Conservation (phyloP, 192 early-diverging fungal genomes). For the Obelidium mucronatum region DNA sequence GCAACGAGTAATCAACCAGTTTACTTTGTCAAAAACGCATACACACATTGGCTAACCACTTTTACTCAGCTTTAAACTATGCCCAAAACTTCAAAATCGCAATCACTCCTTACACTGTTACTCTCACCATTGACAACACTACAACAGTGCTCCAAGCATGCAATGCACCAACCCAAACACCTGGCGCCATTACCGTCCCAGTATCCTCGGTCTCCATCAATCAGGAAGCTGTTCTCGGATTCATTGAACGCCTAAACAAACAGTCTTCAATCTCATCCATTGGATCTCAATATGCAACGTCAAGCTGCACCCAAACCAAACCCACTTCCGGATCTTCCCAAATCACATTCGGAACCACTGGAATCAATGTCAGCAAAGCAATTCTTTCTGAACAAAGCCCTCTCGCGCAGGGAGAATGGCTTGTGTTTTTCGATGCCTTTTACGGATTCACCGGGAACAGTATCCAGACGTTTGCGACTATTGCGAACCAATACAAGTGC, state of each 20-base stretch:
- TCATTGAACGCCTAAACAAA: conserved; percentile 22
- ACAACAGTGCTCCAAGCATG: neutral
- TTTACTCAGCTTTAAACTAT: neutral
- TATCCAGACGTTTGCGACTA: neutral
- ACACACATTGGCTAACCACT: neutral
- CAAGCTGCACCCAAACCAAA: neutral
- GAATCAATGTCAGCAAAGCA: neutral
- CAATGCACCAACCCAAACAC: neutral
- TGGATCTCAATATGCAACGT: neutral
- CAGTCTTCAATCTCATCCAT: neutral
- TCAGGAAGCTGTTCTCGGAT: neutral
- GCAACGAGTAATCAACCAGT: too few relatives aligned
- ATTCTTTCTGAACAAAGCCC: conserved; percentile 10
- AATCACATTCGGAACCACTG: conserved; percentile 16
- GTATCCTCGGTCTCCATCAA: neutral
- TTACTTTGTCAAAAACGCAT: neutral
- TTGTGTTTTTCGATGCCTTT: conserved; percentile 28
- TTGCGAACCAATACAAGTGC: neutral
- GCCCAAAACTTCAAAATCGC: conserved; percentile 16
- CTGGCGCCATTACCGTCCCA: conserved; percentile 8
- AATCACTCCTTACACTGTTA: neutral
- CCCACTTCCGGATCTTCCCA: neutral
- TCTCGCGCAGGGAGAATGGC: conserved; percentile 33
- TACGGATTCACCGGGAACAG: neutral
- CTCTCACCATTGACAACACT: neutral